phyloP scores from a whole-genome alignment of 2,329 filamentous ascomycete species.

The Ilyonectria mors-panacis region DNA sequence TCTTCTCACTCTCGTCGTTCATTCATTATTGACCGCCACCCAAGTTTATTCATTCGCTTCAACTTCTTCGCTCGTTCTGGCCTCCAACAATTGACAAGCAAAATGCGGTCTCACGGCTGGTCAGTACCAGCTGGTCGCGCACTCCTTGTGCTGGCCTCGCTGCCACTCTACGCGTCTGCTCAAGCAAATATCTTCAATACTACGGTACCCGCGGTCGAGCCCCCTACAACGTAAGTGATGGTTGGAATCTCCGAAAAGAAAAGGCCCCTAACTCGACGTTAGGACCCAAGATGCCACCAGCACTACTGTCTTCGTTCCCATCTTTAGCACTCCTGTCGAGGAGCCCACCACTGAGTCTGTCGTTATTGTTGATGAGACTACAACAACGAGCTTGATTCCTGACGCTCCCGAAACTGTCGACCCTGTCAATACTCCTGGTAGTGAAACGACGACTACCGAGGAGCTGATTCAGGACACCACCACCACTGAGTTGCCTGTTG shows the following conservation, averaged over 20 bases:
- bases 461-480: conserved; percentile 4
- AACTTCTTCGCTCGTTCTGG: conserved; percentile 8
- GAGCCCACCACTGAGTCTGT: neutral
- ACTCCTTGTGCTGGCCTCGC: conserved; percentile 31
- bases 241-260: neutral
- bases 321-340: conserved; percentile 4
- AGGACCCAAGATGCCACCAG: neutral
- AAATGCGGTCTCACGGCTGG: conserved; percentile 29
- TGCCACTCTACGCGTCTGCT: conserved; percentile 32
- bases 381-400: neutral
- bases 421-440: neutral
- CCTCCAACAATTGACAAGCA: neutral
- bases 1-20: neutral
- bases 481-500: neutral
- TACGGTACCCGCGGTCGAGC: neutral
- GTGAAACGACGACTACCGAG: conserved; percentile 4
- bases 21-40: conserved; percentile 10
- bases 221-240: conserved; percentile 7
- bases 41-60: conserved; percentile 22
- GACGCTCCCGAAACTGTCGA: neutral
- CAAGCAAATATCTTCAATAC: conserved; percentile 19
- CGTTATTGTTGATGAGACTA: conserved; percentile 9
- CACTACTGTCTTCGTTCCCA: neutral
- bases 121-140: conserved; percentile 13
- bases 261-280: neutral